Base-by-base conservation (phyloP, 176 grass and related monocot species). In the Thalia dealbata region DNA sequence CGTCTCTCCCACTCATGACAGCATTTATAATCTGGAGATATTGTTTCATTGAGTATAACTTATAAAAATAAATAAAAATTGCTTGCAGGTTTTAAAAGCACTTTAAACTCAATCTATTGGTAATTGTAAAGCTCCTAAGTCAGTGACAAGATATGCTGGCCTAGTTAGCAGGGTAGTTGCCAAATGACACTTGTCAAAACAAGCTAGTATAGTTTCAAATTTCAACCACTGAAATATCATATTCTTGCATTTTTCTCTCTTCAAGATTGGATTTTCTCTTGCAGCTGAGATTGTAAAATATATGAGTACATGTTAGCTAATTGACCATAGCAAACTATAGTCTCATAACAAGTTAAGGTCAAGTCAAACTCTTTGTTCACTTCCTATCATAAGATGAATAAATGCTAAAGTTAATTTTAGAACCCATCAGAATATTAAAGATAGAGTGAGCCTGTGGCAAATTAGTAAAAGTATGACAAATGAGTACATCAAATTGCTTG, bases 1-100 rank as follows among this genome's bases (percentile, higher is more conserved):
- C 80, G 78, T 96, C 92, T 78, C 80, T 89, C 75, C 86, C 80
- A 80, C 89, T 96, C 86, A 96, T 92, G 79, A 90, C 72, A 51
- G 89, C 81, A 75, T 96, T 96, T 78, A 96, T 92, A 83, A 96
- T 96, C 92, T 96, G 75, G 27, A 81, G 44, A 38, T 63, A 62
- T 51, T 75, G 68, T n/a, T 51, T 80, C 76, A 81, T 14, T 62
- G 43, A 76, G 56, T 70, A 69, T n/a, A 69, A 73, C 19, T 79
- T 50, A 71, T 54, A 27, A 70, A 32, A 63, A 46, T 16, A 45
- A 27, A 63, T 7, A 27, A 48, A 10, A 78, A 67, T 52, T 21
- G 60, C 14, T 70, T 51, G 18, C 55, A 28, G 22, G 51, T 16
- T 67, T 67, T 21, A 42, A 21, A 6, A 67, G 32, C 32, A 38